These are phyloP conservation scores for Nemania sp. DNA, from an alignment of 2,329 filamentous ascomycete genomes.

Conservation along the genomic window DNA sequence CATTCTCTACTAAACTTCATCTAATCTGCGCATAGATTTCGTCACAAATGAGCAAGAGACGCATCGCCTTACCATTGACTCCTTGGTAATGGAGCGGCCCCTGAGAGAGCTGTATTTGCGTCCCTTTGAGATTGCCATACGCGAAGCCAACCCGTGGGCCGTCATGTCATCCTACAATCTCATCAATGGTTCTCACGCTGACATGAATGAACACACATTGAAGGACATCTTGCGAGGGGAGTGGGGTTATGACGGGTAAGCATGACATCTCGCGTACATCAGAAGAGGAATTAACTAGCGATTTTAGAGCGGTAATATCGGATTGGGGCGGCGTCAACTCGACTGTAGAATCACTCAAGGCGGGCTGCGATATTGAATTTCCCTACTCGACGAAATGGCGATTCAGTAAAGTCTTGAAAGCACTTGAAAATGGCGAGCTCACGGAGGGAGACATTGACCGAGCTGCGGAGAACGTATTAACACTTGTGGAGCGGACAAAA, in stretches of 20 bases:
- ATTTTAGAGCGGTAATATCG: constrained; percentile 55
- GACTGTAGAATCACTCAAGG: constrained; percentile 56
- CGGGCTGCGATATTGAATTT: constrained; percentile 62
- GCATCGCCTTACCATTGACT: constrained; percentile 65
- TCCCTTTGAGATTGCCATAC: constrained; percentile 72
- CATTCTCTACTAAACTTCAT: not conserved
- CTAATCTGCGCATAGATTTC: constrained; percentile 24
- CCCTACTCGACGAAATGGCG: constrained; percentile 59
- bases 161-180: constrained; percentile 72
- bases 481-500: constrained; percentile 63
- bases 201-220: constrained; percentile 59
- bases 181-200: constrained; percentile 64
- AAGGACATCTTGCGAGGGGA: constrained; percentile 61
- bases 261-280: constrained; percentile 9
- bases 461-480: constrained; percentile 63
- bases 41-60: constrained; percentile 46
- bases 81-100: constrained; percentile 64
- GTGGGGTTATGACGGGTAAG: constrained; percentile 64
- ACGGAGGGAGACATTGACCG: constrained; percentile 55
- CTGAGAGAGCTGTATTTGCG: constrained; percentile 73
- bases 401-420: constrained; percentile 59
- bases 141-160: constrained; percentile 70
- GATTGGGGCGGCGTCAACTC: constrained; percentile 64
- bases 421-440: constrained; percentile 53
- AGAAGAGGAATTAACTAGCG: constrained; percentile 26